phyloP scores from a whole-genome alignment of 73 alveolate species.

The Tetrahymena borealis region DNA sequence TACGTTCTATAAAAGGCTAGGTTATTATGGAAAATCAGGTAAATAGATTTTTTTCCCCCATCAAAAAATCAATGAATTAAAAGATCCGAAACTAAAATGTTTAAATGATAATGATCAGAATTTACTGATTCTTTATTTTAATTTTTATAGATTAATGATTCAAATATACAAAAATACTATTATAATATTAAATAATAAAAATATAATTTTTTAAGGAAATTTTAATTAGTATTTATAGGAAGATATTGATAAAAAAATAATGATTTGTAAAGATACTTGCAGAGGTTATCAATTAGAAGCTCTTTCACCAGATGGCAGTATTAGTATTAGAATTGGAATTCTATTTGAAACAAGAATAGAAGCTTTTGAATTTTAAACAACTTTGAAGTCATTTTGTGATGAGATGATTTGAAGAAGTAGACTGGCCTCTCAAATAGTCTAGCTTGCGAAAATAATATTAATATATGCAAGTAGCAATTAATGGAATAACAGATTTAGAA shows the following conservation, averaged over 20 bases:
- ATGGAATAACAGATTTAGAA: too few species aligned
- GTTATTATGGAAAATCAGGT: neutral
- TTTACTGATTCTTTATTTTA: too few species aligned
- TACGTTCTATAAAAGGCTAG: neutral
- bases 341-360: neutral
- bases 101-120: too few species aligned
- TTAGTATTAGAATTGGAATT: neutral
- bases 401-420: neutral
- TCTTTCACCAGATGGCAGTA: neutral
- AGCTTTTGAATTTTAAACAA: neutral
- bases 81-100: too few species aligned
- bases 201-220: too few species aligned
- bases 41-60: neutral
- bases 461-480: too few species aligned
- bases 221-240: neutral
- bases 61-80: neutral
- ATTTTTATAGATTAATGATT: too few species aligned
- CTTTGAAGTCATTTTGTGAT: neutral
- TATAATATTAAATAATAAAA: too few species aligned
- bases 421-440: too few species aligned
- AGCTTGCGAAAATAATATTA: too few species aligned
- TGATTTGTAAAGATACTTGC: neutral
- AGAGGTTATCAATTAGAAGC: neutral
- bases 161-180: too few species aligned
- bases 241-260: neutral